These are phyloP conservation scores for Epichloe gansuensis DNA, from an alignment of 2,329 filamentous ascomycete species.

Conservation along the genomic window DNA sequence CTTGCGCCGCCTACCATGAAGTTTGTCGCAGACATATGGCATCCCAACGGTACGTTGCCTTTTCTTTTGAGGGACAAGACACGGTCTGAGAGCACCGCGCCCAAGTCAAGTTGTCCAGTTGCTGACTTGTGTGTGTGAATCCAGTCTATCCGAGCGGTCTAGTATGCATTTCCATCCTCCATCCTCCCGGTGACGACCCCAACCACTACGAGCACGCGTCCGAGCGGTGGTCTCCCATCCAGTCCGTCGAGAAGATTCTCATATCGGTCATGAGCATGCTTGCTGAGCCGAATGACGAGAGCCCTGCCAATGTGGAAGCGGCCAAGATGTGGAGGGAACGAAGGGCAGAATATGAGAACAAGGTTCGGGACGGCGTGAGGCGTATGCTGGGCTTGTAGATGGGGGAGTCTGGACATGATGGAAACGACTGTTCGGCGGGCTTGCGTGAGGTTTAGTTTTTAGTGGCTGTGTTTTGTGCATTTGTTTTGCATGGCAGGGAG, in stretches of 20 bases:
- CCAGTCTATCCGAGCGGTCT: constrained; percentile 81
- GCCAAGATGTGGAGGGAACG: constrained; percentile 92
- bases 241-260: constrained; percentile 94
- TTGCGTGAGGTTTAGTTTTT: neutral
- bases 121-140: no score
- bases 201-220: constrained; percentile 96
- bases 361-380: constrained; percentile 71
- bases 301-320: constrained; percentile 88
- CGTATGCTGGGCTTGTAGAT: constrained; percentile 58
- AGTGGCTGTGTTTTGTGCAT: neutral
- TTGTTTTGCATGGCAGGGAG: constrained; percentile 13
- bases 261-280: constrained; percentile 98
- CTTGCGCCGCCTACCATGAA: constrained; percentile 91
- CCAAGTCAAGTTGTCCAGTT: neutral
- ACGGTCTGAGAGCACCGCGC: no score
- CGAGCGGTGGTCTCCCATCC: constrained; percentile 92
- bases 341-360: constrained; percentile 70
- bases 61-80: neutral
- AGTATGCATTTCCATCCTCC: constrained; percentile 96
- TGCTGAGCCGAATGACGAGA: constrained; percentile 93
- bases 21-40: constrained; percentile 88
- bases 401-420: neutral
- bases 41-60: constrained; percentile 65
- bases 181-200: constrained; percentile 90
- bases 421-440: neutral